Conservation (phyloP, 768 basidiomycete genomes). For the Suillus placidus region DNA sequence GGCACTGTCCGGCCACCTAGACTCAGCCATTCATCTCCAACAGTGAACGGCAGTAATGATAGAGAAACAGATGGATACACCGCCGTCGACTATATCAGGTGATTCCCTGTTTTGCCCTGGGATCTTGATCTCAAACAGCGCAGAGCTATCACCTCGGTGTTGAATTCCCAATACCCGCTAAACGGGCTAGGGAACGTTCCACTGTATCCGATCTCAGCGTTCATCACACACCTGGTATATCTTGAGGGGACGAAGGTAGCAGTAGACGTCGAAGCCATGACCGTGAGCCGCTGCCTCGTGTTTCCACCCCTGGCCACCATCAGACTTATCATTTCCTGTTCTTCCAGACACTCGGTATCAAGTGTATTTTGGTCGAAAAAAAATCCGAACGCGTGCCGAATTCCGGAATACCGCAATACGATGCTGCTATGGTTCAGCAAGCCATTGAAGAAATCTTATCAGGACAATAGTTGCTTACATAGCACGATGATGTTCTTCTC, state of each 20-base stretch:
- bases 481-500: neutral
- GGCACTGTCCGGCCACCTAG: slow-evolving; percentile 1
- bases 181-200: slow-evolving; percentile 62
- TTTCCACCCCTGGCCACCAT: slow-evolving; percentile 9
- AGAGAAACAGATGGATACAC: slow-evolving; percentile 87
- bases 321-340: slow-evolving; percentile 7
- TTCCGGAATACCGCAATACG: slow-evolving; percentile 41
- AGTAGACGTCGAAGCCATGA: slow-evolving; percentile 63
- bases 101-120: slow-evolving; percentile 23
- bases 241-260: slow-evolving; percentile 62
- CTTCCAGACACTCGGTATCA: slow-evolving; percentile 58
- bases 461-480: neutral
- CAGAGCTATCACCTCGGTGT: slow-evolving; percentile 69
- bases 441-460: slow-evolving; percentile 42
- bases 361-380: slow-evolving; percentile 53
- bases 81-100: slow-evolving; percentile 84
- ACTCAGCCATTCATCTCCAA: slow-evolving; percentile 13
- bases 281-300: slow-evolving; percentile 46
- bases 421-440: slow-evolving; percentile 45
- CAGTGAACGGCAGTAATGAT: slow-evolving; percentile 89
- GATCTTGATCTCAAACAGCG: slow-evolving; percentile 14
- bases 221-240: slow-evolving; percentile 85
- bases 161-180: slow-evolving; percentile 60
- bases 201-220: slow-evolving; percentile 76
- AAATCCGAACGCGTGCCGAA: slow-evolving; percentile 21